phyloP scores from a whole-genome alignment of 179 eudicot genomes.

The Carnegiea gigantea region DNA sequence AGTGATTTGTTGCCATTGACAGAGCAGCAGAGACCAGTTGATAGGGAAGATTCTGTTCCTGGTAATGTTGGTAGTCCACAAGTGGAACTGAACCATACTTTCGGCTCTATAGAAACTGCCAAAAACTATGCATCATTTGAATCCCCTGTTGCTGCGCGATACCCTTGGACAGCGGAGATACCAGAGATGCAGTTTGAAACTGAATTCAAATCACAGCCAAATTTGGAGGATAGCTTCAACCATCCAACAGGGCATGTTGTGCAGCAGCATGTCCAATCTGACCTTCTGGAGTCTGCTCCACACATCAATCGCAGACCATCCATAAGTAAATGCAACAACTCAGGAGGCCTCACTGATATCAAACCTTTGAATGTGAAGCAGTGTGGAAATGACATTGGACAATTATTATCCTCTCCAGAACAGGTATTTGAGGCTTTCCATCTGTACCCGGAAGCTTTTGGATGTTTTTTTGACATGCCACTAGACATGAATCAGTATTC shows the following conservation, averaged over 20 bases:
- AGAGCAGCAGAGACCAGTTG: conserved; percentile 39
- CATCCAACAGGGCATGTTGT: conserved; percentile 28
- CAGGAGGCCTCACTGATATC: conserved; percentile 27
- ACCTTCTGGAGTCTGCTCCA: conserved; percentile 28
- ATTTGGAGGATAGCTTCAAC: conserved; percentile 34
- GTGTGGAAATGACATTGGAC: conserved; percentile 22
- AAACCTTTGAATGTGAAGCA: conserved; percentile 32
- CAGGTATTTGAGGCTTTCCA: conserved; percentile 26
- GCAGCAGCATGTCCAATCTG: conserved; percentile 33
- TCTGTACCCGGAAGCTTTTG: conserved; percentile 29
- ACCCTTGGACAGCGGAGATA: conserved; percentile 45
- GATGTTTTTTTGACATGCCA: conserved; percentile 29
- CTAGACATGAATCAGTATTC: conserved; percentile 25
- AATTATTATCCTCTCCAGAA: conserved; percentile 22
- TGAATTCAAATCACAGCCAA: conserved; percentile 38
- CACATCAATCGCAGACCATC: conserved; percentile 32
- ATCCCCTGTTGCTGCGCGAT: conserved; percentile 32
- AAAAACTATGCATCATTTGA: conserved; percentile 34
- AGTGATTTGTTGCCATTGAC: conserved; percentile 34
- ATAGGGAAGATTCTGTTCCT: conserved; percentile 36
- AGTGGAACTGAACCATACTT: conserved; percentile 31
- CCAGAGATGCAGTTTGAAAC: conserved; percentile 46
- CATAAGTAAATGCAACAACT: conserved; percentile 34
- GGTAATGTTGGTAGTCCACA: conserved; percentile 40
- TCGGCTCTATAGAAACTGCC: conserved; percentile 34